Conservation (phyloP, 129 eudicot genomes). For the Dittrichia graveolens region DNA sequence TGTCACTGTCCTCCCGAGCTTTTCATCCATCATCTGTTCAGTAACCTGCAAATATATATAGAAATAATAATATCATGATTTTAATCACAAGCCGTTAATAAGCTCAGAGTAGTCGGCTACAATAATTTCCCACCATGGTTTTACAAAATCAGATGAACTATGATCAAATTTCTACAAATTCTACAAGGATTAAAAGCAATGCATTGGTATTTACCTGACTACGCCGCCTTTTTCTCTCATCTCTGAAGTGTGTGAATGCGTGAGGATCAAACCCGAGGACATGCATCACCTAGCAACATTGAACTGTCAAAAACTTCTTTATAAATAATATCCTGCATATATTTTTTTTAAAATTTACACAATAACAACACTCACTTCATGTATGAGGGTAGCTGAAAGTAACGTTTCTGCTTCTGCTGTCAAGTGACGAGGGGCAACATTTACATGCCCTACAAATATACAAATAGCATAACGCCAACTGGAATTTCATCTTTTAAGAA, state of each 20-base stretch:
- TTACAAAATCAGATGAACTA: background rate
- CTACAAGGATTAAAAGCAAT: background rate
- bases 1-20: slow-evolving; percentile 82
- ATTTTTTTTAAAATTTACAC: background rate
- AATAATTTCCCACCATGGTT: too few relatives aligned
- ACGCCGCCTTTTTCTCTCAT: slow-evolving; percentile 91
- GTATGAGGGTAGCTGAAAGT: slow-evolving; percentile 92
- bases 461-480: background rate
- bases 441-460: slow-evolving; percentile 78
- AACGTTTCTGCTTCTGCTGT: slow-evolving; percentile 95
- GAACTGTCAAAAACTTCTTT: slow-evolving; percentile 11
- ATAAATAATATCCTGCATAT: background rate
- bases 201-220: slow-evolving; percentile 55
- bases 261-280: slow-evolving; percentile 99
- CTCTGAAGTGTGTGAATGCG: slow-evolving; percentile 94
- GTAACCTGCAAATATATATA: slow-evolving; percentile 55
- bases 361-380: slow-evolving; percentile 60
- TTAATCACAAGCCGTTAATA: background rate
- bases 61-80: background rate
- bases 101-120: too few relatives aligned
- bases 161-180: background rate
- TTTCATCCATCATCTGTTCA: slow-evolving; percentile 79
- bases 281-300: slow-evolving; percentile 72
- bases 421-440: slow-evolving; percentile 98
- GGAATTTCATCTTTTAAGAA: slow-evolving; percentile 18